Conservation (phyloP, 495 filamentous ascomycete species). For the Neurospora intermedia region DNA sequence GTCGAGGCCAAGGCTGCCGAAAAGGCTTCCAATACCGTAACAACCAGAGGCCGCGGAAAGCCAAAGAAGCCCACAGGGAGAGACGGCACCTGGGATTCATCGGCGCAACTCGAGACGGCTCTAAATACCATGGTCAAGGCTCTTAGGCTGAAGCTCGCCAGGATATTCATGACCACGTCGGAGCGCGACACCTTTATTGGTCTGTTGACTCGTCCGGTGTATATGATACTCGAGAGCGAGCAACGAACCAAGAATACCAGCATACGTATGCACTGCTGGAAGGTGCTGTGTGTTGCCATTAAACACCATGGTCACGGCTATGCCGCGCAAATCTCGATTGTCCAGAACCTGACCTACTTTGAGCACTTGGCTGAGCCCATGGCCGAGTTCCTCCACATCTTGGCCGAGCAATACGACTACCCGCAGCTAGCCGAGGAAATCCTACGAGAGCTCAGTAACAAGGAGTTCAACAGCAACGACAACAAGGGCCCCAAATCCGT, state of each 20-base stretch:
- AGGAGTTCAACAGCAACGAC: slow-evolving; percentile 96
- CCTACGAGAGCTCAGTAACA: slow-evolving; percentile 85
- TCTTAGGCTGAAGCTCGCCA: slow-evolving; percentile 80
- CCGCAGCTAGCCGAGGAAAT: slow-evolving; percentile 92
- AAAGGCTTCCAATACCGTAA: slow-evolving; percentile 62
- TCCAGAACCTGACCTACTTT: slow-evolving; percentile 95
- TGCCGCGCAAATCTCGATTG: slow-evolving; percentile 93
- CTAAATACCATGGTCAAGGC: slow-evolving; percentile 94
- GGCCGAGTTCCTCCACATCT: slow-evolving; percentile 95
- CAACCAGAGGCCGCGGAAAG: slow-evolving; percentile 65
- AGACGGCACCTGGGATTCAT: slow-evolving; percentile 81
- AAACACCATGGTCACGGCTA: slow-evolving; percentile 98
- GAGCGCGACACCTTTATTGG: slow-evolving; percentile 91
- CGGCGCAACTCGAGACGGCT: slow-evolving; percentile 72
- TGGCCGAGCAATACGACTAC: slow-evolving; percentile 96
- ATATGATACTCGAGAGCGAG: slow-evolving; percentile 89
- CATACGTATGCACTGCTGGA: slow-evolving; percentile 93
- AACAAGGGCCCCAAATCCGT: slow-evolving; percentile 92
- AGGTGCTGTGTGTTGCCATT: slow-evolving; percentile 89
- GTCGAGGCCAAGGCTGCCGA: slow-evolving; percentile 90
- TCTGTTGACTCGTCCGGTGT: slow-evolving; percentile 86
- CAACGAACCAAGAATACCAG: slow-evolving; percentile 81
- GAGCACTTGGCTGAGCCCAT: slow-evolving; percentile 97
- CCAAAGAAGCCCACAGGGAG: slow-evolving; percentile 53
- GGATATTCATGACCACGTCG: slow-evolving; percentile 92